Conservation (phyloP, 75 land plant species). For the Isoetes taiwanensis region DNA sequence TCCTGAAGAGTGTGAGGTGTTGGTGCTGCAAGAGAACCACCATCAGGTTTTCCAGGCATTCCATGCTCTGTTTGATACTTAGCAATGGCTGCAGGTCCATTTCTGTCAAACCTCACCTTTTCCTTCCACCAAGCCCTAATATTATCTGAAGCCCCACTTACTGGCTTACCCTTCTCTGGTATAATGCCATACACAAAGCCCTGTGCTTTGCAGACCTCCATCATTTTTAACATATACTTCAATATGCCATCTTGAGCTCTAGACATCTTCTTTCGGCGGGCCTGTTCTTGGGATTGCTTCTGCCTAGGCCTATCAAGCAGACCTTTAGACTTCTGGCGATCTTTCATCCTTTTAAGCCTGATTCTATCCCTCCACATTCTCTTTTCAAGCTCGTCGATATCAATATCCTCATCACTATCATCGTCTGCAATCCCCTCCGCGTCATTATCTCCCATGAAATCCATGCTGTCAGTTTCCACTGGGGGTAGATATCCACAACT, state of each 20-base stretch:
- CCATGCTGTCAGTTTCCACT: too few species aligned
- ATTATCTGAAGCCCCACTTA: slow-evolving; percentile 38
- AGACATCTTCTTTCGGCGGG: slow-evolving; percentile 32
- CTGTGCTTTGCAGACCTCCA: slow-evolving; percentile 31
- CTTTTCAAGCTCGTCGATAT: slow-evolving; percentile 31
- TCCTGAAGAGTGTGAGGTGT: slow-evolving; percentile 59
- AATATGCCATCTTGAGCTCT: slow-evolving; percentile 38
- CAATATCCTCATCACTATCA: slow-evolving; percentile 25
- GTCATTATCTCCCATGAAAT: too few species aligned
- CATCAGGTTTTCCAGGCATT: slow-evolving; percentile 9
- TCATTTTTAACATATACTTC: slow-evolving; percentile 39
- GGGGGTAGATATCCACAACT: too few species aligned
- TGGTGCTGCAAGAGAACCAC: slow-evolving; percentile 18
- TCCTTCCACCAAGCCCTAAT: slow-evolving; percentile 41
- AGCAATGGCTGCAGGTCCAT: slow-evolving; percentile 22
- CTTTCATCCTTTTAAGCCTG: slow-evolving; percentile 30
- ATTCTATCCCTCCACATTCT: slow-evolving; percentile 29
- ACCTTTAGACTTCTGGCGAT: slow-evolving; percentile 21
- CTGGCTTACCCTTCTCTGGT: slow-evolving; percentile 34
- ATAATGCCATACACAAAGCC: slow-evolving; percentile 42
- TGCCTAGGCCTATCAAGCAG: background rate
- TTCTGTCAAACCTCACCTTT: slow-evolving; percentile 25
- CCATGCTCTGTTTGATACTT: background rate
- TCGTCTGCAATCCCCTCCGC: slow-evolving; percentile 16
- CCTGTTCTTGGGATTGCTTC: slow-evolving; percentile 17